phyloP scores from a whole-genome alignment of 164 flowering plant species.

The Piper betle region DNA sequence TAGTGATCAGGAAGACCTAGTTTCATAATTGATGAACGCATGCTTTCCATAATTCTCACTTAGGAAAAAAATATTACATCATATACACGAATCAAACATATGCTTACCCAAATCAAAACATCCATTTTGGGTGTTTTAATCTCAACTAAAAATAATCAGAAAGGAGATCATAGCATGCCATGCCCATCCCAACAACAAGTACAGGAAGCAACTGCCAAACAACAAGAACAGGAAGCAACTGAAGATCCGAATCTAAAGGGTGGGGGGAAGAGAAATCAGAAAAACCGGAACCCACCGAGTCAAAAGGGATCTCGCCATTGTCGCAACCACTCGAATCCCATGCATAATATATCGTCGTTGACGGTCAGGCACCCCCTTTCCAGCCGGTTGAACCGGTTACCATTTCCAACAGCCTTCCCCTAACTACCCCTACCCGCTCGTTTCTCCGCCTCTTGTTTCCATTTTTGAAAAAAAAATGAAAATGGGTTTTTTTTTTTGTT shows the following conservation, averaged over 20 bases:
- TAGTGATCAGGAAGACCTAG: too few relatives aligned
- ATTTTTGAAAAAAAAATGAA: neutral
- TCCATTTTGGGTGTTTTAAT: too few relatives aligned
- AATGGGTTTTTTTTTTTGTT: neutral
- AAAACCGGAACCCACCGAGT: neutral
- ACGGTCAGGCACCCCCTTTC: constrained; percentile 6
- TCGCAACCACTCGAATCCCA: neutral
- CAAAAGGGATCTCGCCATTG: constrained; percentile 4
- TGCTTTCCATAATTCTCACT: too few relatives aligned
- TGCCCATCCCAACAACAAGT: too few relatives aligned
- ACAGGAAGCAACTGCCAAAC: neutral
- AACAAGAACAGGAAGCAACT: neutral
- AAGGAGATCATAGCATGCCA: too few relatives aligned
- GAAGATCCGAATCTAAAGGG: constrained; percentile 18
- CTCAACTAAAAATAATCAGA: too few relatives aligned
- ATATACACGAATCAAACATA: too few relatives aligned
- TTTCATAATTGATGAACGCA: too few relatives aligned
- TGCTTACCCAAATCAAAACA: too few relatives aligned
- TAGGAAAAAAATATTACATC: too few relatives aligned
- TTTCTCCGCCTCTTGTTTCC: neutral
- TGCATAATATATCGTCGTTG: constrained; percentile 3
- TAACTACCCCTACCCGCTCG: constrained; percentile 2
- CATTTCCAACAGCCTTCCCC: neutral
- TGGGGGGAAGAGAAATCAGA: constrained; percentile 2
- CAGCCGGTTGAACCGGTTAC: constrained; percentile 25